A percentile compares a stretch with the other conserved stretches of the same genome.
phyloP scores from a whole-genome alignment of 1,284 basidiomycete genomes.

The Microbotryomycetes sp. region DNA sequence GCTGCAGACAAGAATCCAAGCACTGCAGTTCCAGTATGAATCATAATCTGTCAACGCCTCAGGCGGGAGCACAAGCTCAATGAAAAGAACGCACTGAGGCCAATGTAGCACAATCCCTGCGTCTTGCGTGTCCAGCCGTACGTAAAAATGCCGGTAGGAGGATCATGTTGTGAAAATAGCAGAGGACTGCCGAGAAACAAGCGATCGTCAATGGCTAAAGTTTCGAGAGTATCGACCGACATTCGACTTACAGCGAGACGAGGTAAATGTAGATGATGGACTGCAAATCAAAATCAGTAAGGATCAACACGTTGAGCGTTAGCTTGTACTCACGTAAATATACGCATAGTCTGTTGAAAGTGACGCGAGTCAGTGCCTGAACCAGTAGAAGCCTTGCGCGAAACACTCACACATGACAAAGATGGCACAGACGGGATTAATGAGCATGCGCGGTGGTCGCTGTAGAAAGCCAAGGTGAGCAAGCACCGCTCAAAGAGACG shows the following conservation, averaged over 20 bases:
- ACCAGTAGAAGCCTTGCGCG: neutral
- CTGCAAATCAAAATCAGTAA: slow-evolving; percentile 20
- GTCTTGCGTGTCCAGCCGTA: slow-evolving; percentile 45
- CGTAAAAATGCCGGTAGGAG: slow-evolving; percentile 40
- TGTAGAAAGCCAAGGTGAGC: slow-evolving; percentile 22
- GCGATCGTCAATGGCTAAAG: no score
- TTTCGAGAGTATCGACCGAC: no score
- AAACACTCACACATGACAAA: slow-evolving; percentile 34
- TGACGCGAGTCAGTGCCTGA: neutral
- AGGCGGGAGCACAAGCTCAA: neutral
- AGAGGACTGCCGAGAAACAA: no score
- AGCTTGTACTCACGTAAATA: slow-evolving; percentile 46
- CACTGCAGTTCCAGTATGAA: slow-evolving; percentile 30
- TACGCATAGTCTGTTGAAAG: slow-evolving; percentile 46
- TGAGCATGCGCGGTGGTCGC: slow-evolving; percentile 44
- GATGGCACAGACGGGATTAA: slow-evolving; percentile 45
- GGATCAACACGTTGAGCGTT: slow-evolving; percentile 18
- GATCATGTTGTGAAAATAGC: slow-evolving; percentile 43
- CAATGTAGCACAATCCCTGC: slow-evolving; percentile 44
- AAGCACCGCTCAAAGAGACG: neutral
- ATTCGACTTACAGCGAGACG: slow-evolving; percentile 39
- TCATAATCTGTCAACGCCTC: neutral
- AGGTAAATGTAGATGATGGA: slow-evolving; percentile 45
- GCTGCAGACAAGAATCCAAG: slow-evolving; percentile 45
- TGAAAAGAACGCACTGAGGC: slow-evolving; percentile 37